phyloP scores from a whole-genome alignment of 1,284 basidiomycete genomes.

The Cryptococcus wingfieldii region DNA sequence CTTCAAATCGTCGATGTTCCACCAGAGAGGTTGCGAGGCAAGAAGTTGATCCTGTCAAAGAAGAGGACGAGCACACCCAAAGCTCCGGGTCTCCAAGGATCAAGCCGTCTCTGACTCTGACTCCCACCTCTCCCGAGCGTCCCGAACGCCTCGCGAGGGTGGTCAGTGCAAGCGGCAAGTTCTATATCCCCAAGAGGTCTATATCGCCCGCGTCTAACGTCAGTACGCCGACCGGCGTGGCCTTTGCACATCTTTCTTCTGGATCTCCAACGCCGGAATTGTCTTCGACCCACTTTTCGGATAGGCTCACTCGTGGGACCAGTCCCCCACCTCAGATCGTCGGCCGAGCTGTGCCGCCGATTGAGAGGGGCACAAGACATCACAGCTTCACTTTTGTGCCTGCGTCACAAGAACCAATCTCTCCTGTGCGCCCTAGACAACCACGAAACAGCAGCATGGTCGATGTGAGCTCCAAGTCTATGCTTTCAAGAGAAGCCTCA shows the following conservation, averaged over 20 bases:
- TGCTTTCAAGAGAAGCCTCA: conserved; percentile 22
- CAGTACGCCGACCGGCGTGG: conserved; percentile 6
- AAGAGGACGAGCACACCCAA: conserved; percentile 25
- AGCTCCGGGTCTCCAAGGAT: background rate
- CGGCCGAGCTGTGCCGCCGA: too few relatives aligned
- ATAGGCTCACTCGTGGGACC: too few relatives aligned
- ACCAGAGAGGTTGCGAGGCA: conserved; percentile 14
- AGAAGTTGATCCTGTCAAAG: conserved; percentile 17
- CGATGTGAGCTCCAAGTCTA: conserved; percentile 23
- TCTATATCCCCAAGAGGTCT: conserved; percentile 36
- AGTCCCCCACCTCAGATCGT: too few relatives aligned
- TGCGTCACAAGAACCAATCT: too few relatives aligned
- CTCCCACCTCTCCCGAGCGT: background rate
- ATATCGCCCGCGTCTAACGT: conserved; percentile 21
- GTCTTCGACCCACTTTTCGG: too few relatives aligned
- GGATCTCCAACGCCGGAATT: background rate
- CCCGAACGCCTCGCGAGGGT: conserved; percentile 5
- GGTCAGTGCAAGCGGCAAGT: conserved; percentile 30
- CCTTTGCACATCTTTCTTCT: conserved; percentile 4
- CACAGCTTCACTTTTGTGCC: too few relatives aligned
- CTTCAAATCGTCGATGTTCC: background rate
- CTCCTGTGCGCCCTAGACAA: conserved; percentile 11
- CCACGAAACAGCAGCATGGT: conserved; percentile 34
- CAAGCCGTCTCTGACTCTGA: too few relatives aligned
- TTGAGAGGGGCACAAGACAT: too few relatives aligned